phyloP scores from a whole-genome alignment of 2,329 filamentous ascomycete genomes.

The Fusarium caatingaense region DNA sequence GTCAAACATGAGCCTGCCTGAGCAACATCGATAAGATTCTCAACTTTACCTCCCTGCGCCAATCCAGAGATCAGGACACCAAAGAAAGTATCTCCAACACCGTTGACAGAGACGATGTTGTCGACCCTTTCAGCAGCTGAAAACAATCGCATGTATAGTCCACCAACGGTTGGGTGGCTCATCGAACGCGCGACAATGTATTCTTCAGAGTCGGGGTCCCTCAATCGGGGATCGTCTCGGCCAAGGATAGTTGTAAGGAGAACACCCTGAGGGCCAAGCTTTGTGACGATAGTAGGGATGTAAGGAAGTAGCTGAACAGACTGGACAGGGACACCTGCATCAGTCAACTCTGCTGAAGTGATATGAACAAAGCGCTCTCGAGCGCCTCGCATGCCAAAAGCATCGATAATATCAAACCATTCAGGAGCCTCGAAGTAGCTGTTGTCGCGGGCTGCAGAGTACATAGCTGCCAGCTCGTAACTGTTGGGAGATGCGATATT shows the following conservation, averaged over 20 bases:
- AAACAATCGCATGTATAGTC: constrained; percentile 84
- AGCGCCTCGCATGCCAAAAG: constrained; percentile 80
- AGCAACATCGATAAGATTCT: constrained; percentile 79
- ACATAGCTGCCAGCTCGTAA: constrained; percentile 84
- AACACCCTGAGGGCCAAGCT: constrained; percentile 81
- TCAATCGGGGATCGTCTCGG: constrained; percentile 75
- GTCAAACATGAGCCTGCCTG: constrained; percentile 85
- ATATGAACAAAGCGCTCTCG: constrained; percentile 77
- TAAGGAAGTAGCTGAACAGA: constrained; percentile 87
- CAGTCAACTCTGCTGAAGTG: constrained; percentile 75
- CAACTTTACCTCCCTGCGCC: constrained; percentile 65
- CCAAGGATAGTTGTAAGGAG: constrained; percentile 78
- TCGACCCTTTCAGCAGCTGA: constrained; percentile 73
- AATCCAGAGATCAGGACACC: constrained; percentile 86
- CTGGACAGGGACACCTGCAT: constrained; percentile 85
- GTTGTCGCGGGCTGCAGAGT: constrained; percentile 72
- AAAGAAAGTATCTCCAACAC: constrained; percentile 92
- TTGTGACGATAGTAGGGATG: constrained; percentile 85
- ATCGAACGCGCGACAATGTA: constrained; percentile 77
- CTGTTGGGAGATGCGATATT: constrained; percentile 85
- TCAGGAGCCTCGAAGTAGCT: constrained; percentile 74
- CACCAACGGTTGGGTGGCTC: constrained; percentile 69
- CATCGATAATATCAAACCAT: constrained; percentile 86
- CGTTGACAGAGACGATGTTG: constrained; percentile 90
- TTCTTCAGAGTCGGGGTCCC: constrained; percentile 68